phyloP scores from a whole-genome alignment of 2,329 filamentous ascomycete species.

The Coniochaeta hoffmannii region DNA sequence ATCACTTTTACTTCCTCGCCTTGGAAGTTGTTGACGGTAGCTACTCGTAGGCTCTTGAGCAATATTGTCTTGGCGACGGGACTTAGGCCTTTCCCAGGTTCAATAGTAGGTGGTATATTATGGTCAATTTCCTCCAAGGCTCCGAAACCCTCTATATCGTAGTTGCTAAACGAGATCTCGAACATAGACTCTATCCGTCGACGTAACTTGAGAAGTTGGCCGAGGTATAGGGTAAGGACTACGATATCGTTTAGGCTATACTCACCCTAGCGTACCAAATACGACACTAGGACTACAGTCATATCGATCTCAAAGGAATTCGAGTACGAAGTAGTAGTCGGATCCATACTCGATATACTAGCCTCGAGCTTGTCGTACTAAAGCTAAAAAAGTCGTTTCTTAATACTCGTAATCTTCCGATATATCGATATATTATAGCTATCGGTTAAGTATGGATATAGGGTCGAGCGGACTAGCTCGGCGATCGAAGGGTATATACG shows the following conservation, averaged over 20 bases:
- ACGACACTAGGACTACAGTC: conserved; percentile 52
- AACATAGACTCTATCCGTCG: conserved; percentile 36
- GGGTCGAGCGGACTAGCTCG: conserved; percentile 43
- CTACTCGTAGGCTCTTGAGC: conserved; percentile 42
- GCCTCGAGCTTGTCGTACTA: conserved; percentile 47
- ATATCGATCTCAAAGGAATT: conserved; percentile 59
- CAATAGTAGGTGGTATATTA: background rate
- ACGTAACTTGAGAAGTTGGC: conserved; percentile 47
- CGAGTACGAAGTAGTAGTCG: conserved; percentile 35
- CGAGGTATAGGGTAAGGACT: conserved; percentile 59
- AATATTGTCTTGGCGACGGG: conserved; percentile 42
- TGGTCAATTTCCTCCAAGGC: background rate
- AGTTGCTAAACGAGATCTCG: conserved; percentile 56
- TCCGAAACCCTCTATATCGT: conserved; percentile 49
- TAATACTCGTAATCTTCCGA: conserved; percentile 46
- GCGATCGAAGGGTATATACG: conserved; percentile 61
- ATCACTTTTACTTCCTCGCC: conserved; percentile 69
- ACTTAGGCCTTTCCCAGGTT: conserved; percentile 8
- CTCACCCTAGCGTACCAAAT: conserved; percentile 56
- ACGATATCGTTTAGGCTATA: conserved; percentile 58
- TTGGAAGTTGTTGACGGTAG: conserved; percentile 70
- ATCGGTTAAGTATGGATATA: conserved; percentile 52
- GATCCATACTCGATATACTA: conserved; percentile 22
- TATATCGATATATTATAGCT: conserved; percentile 26
- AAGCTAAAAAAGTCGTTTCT: conserved; percentile 50